Base-by-base conservation (phyloP, 2,329 filamentous ascomycete species). In the Hirsutella minnesotensis region DNA sequence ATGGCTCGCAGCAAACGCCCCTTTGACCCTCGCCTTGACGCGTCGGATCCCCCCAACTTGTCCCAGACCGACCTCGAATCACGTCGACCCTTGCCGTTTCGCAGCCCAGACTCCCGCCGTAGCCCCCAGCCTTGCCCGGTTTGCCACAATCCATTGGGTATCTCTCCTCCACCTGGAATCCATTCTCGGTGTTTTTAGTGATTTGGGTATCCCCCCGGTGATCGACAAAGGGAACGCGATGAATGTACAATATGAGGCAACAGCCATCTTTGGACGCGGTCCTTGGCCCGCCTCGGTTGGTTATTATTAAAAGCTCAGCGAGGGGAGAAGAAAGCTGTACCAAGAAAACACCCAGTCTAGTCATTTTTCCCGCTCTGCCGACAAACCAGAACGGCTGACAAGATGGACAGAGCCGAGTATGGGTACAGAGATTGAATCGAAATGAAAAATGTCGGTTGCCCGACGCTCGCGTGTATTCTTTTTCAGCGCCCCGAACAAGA, bases 361-460 rank as follows among this genome's bases (percentile, higher is more conserved):
- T 9, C 33, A 8, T n/a, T 16, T 18, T n/a, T 9, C 18, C 15
- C 16, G 15, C 15, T 18, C 5, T 3, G 9, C 15, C 3, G 16
- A 18, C 4, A 35, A 18, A 9, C 3, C 33, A 9, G 9, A 35
- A 16, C 16, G n/a, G 13, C 16, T 18, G 33, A 16, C n/a, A 35
- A 35, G 12, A 18, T 16, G 13, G 9, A 35, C 36, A 21, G 36
- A 15, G 36, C 36, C 15, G 36, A 38, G 19, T 38, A 38, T 38
- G 36, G 22, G 13, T 30, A 39, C 31, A 41, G 36, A 19, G 41
- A 45, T 35, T 34, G 40, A 44, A 38, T 24, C 16, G 38, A 19
- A 41, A 44, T 18, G 5, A 5, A 38, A n/a, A 16, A 35, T 48
- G 45, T 50, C 48, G 36, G 48, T 50, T 37, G 48, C 48, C 48